Percentiles rank a stretch among this genome's conserved stretches.
phyloP scores from a whole-genome alignment of 768 basidiomycete genomes.

The Tulasnella sp. region DNA sequence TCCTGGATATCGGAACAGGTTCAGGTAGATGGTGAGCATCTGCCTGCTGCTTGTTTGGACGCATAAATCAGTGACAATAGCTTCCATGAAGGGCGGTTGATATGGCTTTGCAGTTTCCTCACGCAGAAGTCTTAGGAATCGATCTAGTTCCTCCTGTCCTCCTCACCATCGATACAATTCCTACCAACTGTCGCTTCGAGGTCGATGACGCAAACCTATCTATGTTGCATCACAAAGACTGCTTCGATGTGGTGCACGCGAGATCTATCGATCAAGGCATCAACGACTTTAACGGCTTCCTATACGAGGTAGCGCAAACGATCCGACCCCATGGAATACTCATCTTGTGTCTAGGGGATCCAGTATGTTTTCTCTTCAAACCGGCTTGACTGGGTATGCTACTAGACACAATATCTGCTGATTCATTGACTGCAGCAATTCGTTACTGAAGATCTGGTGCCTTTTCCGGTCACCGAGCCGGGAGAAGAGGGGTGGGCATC shows the following conservation, averaged over 20 bases:
- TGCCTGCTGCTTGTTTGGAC: too few species aligned
- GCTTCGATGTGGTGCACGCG: constrained; percentile 18
- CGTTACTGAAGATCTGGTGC: neutral
- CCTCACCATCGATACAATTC: neutral
- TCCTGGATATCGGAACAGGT: constrained; percentile 17
- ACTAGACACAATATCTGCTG: neutral
- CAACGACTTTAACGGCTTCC: constrained; percentile 8
- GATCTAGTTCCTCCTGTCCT: constrained; percentile 15
- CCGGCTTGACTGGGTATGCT: neutral
- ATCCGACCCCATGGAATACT: constrained; percentile 15
- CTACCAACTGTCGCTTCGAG: constrained; percentile 9
- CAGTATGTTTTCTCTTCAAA: neutral
- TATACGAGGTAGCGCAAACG: constrained; percentile 15
- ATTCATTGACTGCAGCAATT: constrained; percentile 11
- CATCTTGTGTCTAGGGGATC: constrained; percentile 12
- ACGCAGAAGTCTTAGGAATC: constrained; percentile 17
- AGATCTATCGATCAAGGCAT: constrained; percentile 16
- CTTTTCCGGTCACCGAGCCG: constrained; percentile 4
- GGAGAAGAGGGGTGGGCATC: constrained; percentile 4
- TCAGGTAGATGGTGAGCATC: constrained; percentile 7
- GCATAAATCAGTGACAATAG: neutral
- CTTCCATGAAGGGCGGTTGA: constrained; percentile 12
- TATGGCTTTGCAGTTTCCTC: constrained; percentile 17
- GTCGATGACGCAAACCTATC: constrained; percentile 14
- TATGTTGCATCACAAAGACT: constrained; percentile 8